phyloP scores from a whole-genome alignment of 202 grass and related monocot genomes.

The Carex sylvatica region DNA sequence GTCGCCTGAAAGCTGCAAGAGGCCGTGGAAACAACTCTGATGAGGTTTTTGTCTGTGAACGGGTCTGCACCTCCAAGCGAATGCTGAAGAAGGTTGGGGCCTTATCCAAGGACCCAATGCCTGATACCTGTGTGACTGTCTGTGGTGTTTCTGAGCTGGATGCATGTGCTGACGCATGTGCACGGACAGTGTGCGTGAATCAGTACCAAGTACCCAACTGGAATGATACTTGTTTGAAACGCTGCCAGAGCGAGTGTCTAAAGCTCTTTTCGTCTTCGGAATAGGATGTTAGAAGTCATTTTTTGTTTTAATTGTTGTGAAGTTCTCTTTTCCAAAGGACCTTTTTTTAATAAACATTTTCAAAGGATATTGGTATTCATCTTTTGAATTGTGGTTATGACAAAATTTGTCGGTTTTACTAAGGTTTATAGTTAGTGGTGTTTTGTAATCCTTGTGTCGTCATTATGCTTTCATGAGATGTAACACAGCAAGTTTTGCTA shows the following conservation, averaged over 20 bases:
- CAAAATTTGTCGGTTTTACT: neutral
- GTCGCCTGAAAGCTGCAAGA: conserved; percentile 65
- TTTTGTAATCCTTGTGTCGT: neutral
- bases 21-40: conserved; percentile 75
- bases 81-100: conserved; percentile 97
- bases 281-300: neutral
- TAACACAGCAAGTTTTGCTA: neutral
- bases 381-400: neutral
- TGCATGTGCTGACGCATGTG: conserved; percentile 81
- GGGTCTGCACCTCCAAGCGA: conserved; percentile 86
- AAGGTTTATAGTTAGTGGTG: neutral
- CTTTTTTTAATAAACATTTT: neutral
- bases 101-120: conserved; percentile 91
- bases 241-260: conserved; percentile 91
- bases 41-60: conserved; percentile 84
- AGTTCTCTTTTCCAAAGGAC: neutral
- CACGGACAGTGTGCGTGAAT: conserved; percentile 86
- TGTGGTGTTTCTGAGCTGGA: conserved; percentile 91
- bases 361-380: neutral
- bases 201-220: conserved; percentile 97
- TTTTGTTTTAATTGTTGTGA: neutral
- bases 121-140: conserved; percentile 90
- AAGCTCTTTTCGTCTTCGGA: conserved; percentile 65
- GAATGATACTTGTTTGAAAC: conserved; percentile 94
- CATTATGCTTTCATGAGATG: neutral